Conservation (phyloP, 169 alveolate species). For the Cryptosporidium viatorum region DNA sequence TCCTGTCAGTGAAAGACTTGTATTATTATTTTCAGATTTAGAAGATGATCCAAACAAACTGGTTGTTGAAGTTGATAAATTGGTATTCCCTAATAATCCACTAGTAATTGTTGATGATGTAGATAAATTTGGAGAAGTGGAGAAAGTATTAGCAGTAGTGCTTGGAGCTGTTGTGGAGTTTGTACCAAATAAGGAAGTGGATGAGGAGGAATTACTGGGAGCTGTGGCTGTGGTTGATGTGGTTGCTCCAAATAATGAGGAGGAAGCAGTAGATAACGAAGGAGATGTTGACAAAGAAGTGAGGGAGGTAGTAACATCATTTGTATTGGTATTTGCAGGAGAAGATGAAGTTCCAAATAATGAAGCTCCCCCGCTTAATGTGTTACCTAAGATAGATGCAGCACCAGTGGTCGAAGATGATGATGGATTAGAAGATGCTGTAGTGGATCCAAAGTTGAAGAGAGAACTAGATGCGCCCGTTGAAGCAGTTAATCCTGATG, state of each 20-base stretch:
- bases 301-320: neutral
- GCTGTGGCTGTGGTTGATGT: neutral
- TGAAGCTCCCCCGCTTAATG: neutral
- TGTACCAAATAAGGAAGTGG: neutral
- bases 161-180: neutral
- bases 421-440: neutral
- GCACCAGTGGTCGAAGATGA: neutral
- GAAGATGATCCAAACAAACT: neutral
- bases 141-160: neutral
- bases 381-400: neutral
- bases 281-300: constrained; percentile 15
- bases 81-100: neutral
- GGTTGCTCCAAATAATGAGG: neutral
- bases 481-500: neutral
- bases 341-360: constrained; percentile 29
- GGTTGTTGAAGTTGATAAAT: neutral
- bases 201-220: neutral
- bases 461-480: neutral
- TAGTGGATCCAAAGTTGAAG: neutral
- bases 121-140: neutral
- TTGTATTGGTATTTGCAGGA: neutral
- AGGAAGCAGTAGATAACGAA: neutral
- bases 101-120: neutral
- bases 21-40: neutral
- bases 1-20: neutral